A percentile compares a stretch with the other conserved stretches of the same genome.
phyloP scores from a whole-genome alignment of 306 rosid genomes.

The Herpetospermum pedunculosum region DNA sequence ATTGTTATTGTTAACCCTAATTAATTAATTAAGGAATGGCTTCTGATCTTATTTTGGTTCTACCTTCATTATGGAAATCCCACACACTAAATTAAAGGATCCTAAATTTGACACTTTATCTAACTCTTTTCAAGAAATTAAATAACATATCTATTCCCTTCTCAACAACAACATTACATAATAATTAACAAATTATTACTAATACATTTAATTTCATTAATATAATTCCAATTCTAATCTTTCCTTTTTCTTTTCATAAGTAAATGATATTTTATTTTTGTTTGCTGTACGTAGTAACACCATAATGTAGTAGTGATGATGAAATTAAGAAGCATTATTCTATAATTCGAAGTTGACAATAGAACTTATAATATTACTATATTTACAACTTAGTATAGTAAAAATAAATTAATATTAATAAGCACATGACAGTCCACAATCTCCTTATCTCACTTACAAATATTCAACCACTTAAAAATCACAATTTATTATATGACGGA shows the following conservation, averaged over 20 bases:
- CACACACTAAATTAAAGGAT: neutral
- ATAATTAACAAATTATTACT: neutral
- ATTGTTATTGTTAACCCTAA: neutral
- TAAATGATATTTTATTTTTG: neutral
- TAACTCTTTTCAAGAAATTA: neutral
- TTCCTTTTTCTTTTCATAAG: neutral
- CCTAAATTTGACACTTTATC: neutral
- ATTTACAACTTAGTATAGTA: too few relatives aligned
- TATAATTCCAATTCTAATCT: neutral
- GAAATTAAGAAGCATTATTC: too few relatives aligned
- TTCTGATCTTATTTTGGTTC: slow-evolving; percentile 1
- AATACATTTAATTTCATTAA: neutral
- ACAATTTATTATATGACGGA: neutral
- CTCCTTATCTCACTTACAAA: too few relatives aligned
- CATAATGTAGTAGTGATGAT: neutral
- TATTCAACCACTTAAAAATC: too few relatives aligned
- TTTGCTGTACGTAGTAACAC: neutral
- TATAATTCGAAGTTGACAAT: too few relatives aligned
- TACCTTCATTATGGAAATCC: neutral
- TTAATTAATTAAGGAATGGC: neutral
- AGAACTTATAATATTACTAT: too few relatives aligned
- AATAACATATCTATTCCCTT: neutral
- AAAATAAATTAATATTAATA: too few relatives aligned
- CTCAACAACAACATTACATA: neutral
- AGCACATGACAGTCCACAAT: too few relatives aligned